Base-by-base conservation (phyloP, 345 rosid genomes). In the Erodium maritimum region DNA sequence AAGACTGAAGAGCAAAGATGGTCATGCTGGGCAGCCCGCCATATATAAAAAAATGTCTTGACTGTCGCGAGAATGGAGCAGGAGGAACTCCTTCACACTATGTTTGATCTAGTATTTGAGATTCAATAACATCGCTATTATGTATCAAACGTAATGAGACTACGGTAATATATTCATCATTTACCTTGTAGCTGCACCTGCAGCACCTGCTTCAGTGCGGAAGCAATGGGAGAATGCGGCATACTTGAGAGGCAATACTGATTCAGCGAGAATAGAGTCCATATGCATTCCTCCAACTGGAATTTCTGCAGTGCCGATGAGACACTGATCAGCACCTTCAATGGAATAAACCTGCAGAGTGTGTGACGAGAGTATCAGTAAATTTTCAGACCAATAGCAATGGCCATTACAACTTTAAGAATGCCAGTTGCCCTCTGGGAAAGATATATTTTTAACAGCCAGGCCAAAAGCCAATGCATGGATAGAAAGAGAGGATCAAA, bases 131-230 rank as follows among this genome's bases (percentile, higher is more conserved):
- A 7, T 18, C 18, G 20, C n/a, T 52, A 17, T 52, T 13, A 18
- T 19, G 22, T 19, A 16, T 19, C 20, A 52, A 52, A 18, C 2
- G 18, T 18, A 12, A 2, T 52, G 22, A 52, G n/a, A n/a, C 8
- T 9, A 8, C 10, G 10, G n/a, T 17, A 52, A 52, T 0, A 21
- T 52, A 22, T 34, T n/a, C n/a, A n/a, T n/a, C n/a, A n/a, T n/a
- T 48, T 69, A 88, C 98, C 84, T 82, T 45, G 90, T 73, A 54
- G 96, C 95, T 9, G 82, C 25, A 17, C 96, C 98, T 13, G 98
- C 98, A 37, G 96, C 98, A 69, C 96, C 98, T 0, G 98, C 98
- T 75, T 91, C 96, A 16, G 96, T 91, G 17, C 96, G 91, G 70
- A 91, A 91, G 73, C 98, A 88, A 75, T 91, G 96, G 54, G 98